phyloP scores from a whole-genome alignment of 768 basidiomycete genomes.

The Hericium alpestre region DNA sequence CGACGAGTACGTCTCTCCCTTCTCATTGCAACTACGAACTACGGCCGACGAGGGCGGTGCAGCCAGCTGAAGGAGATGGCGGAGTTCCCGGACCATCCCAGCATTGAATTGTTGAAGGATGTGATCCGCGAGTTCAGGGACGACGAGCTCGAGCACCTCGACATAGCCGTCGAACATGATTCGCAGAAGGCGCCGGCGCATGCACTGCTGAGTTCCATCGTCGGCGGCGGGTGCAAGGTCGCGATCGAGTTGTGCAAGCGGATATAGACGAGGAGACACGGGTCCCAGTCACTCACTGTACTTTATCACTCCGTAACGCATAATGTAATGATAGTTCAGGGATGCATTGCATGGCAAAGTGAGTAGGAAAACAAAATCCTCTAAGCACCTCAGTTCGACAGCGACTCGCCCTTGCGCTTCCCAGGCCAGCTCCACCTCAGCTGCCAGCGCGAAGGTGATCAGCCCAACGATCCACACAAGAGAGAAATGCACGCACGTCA shows the following conservation, averaged over 20 bases:
- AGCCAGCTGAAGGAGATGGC: conserved; percentile 80
- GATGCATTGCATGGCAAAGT: not conserved
- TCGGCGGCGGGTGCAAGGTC: conserved; percentile 78
- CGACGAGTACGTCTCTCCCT: conserved; percentile 66
- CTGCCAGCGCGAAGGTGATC: conserved; percentile 20
- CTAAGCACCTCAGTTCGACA: conserved; percentile 9
- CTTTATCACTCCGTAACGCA: not conserved
- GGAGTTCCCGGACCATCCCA: conserved; percentile 58
- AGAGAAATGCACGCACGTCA: conserved; percentile 25
- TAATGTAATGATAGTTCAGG: not conserved
- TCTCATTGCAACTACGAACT: too few relatives aligned
- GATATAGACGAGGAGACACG: conserved; percentile 31
- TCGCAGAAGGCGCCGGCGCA: conserved; percentile 89
- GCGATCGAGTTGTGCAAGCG: conserved; percentile 87
- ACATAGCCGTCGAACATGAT: conserved; percentile 79
- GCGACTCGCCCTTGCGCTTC: conserved; percentile 34
- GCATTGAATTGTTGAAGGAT: conserved; percentile 59
- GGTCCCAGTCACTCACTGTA: not conserved
- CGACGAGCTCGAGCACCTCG: conserved; percentile 90
- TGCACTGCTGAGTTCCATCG: conserved; percentile 74
- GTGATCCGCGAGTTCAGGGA: conserved; percentile 81
- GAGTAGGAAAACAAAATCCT: not conserved
- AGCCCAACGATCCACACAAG: not conserved
- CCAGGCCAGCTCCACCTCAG: conserved; percentile 45
- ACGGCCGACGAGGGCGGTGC: not conserved